Evolutionary conservation across 371 early-diverging fungal genomes (phyloP), one percentile per base, ranked within the genome.

Genomic region (Mucor velutinosus): DNA sequence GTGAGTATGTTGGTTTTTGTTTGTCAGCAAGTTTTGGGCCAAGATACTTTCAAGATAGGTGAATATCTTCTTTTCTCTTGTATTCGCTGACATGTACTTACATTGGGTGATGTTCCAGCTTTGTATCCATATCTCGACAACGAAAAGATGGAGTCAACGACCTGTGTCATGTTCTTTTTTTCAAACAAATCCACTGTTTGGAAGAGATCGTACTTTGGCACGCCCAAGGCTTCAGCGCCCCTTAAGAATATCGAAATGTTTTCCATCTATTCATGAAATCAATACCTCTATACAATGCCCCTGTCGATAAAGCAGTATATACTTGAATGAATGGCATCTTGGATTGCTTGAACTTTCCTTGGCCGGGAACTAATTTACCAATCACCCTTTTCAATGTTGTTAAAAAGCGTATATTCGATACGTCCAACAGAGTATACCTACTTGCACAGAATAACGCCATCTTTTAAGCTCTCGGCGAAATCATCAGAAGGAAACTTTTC

Each of bases 171-270:
- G 77, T 95, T 94, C 78, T 94, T 95, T 74, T 86, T 86, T 70
- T 97, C 96, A 71, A 87, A 95, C 57, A 97, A 79, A 37, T 97
- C 97, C 32, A 95, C 86, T 6, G 97, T 96, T 80, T 94, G 93
- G 78, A 97, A 97, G 17, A 91, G 81, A 65, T 97, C 95, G 65
- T 86, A 82, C 58, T 90, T 88, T 6, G 93, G 93, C 23, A 93
- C 91, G 37, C 94, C 94, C 21, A 93, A 72, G 64, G 81, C 77
- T 57, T 87, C 89, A 27, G 89, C 82, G n/a, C 88, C 86, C 57
- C 81, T 73, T 57, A 96, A 84, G 78, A 97, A 97, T 58, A 75
- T 80, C 62, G 88, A 86, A 74, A 96, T 94, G 76, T 96, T 95
- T 70, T 95, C 95, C 91, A 93, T 93, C 86, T 90, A 75, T 11